Conservation (phyloP, 495 filamentous ascomycete genomes). For the Chaetomium cochliodes region DNA sequence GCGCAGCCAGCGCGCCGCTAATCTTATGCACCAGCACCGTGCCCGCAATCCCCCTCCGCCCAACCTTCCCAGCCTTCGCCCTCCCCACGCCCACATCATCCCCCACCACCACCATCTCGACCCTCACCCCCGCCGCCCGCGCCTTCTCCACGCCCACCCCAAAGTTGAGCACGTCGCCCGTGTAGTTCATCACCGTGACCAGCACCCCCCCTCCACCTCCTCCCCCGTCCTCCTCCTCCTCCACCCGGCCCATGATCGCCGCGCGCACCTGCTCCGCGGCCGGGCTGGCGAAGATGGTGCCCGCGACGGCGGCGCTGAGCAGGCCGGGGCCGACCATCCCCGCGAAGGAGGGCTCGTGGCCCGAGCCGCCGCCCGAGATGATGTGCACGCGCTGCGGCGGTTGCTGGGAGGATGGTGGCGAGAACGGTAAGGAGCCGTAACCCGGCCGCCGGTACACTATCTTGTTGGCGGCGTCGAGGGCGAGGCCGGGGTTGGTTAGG, state of each 20-base stretch:
- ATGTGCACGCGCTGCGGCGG: constrained; percentile 63
- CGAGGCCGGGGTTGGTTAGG: constrained; percentile 80
- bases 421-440: neutral
- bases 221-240: constrained; percentile 22
- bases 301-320: constrained; percentile 82
- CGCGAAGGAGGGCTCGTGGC: constrained; percentile 90
- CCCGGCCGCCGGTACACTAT: constrained; percentile 74
- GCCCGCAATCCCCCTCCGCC: constrained; percentile 85
- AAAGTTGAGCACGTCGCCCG: constrained; percentile 90
- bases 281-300: constrained; percentile 90
- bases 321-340: constrained; percentile 66
- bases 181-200: constrained; percentile 67
- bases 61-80: constrained; percentile 81
- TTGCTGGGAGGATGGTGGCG: too few species aligned
- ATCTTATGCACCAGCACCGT: constrained; percentile 90
- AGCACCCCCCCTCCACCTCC: constrained; percentile 57
- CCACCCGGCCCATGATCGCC: constrained; percentile 70
- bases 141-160: constrained; percentile 94
- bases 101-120: constrained; percentile 93
- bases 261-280: constrained; percentile 81
- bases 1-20: constrained; percentile 77
- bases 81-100: constrained; percentile 94
- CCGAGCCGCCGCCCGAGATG: constrained; percentile 85
- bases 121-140: constrained; percentile 70
- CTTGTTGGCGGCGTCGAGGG: constrained; percentile 78